Evolutionary conservation across 2,329 filamentous ascomycete species (phyloP).

Genomic region (Bipolaris victoriae): DNA sequence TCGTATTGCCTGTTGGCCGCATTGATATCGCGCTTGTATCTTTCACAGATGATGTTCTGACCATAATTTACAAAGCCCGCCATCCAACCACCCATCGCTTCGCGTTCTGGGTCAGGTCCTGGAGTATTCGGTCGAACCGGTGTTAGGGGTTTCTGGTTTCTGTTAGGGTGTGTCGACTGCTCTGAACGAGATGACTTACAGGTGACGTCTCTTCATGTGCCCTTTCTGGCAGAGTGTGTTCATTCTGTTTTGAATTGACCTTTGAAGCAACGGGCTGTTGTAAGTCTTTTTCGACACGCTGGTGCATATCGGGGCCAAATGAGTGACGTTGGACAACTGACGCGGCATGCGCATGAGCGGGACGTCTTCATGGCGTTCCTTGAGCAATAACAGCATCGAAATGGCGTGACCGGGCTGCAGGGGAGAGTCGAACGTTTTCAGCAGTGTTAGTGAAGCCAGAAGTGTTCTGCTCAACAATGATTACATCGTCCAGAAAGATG

Average conservation of each 20-base stretch:
- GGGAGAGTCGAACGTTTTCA: not conserved
- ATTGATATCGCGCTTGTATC: not conserved
- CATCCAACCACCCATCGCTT: not conserved
- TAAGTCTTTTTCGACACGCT: no score
- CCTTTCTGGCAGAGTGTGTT: no score
- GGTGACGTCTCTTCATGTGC: no score
- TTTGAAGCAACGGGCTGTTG: no score
- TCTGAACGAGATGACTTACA: not conserved
- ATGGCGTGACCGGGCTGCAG: no score
- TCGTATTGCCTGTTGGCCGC: not conserved
- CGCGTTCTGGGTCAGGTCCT: not conserved
- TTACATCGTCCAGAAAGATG: not conserved
- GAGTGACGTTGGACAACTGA: no score
- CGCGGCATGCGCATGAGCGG: no score
- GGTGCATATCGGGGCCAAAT: no score
- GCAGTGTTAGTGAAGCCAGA: not conserved
- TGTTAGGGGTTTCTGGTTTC: not conserved
- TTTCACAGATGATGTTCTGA: not conserved
- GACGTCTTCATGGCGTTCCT: no score
- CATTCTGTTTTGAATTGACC: no score
- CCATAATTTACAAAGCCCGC: not conserved
- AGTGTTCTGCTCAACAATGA: not conserved
- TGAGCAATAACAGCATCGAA: no score
- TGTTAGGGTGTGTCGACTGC: not conserved
- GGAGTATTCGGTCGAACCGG: not conserved